Evolutionary conservation across 257 asterid species (phyloP).

Genomic region (Nicotiana attenuata): DNA sequence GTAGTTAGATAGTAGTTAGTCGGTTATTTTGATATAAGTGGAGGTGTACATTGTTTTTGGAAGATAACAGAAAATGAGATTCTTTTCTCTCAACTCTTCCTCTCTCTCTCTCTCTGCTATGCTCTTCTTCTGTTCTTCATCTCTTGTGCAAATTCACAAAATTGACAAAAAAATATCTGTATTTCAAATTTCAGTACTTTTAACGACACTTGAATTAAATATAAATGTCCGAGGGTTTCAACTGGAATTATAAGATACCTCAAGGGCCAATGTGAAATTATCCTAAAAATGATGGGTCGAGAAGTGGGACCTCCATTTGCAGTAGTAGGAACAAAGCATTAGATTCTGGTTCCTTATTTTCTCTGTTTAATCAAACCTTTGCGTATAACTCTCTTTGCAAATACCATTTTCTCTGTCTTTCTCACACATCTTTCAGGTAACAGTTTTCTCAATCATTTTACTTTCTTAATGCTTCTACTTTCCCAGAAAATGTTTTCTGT

Average conservation of each 20-base stretch:
- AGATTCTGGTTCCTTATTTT: slow-evolving; percentile 34
- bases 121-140: no score
- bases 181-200: no score
- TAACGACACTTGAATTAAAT: not conserved
- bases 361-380: slow-evolving; percentile 8
- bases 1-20: no score
- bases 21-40: no score
- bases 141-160: no score
- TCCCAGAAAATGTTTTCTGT: not conserved
- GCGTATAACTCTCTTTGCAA: not conserved
- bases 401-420: not conserved
- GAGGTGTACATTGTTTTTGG: no score
- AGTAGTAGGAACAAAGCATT: slow-evolving; percentile 31
- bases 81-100: no score
- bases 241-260: not conserved
- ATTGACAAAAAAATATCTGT: no score
- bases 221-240: not conserved
- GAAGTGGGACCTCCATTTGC: slow-evolving; percentile 8
- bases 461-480: no score
- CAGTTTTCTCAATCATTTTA: not conserved
- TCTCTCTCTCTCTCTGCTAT: no score
- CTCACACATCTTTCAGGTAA: not conserved
- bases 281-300: not conserved
- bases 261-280: not conserved
- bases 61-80: no score